phyloP scores from a whole-genome alignment of 2,329 filamentous ascomycete genomes.

The Penicillium oxalicum region DNA sequence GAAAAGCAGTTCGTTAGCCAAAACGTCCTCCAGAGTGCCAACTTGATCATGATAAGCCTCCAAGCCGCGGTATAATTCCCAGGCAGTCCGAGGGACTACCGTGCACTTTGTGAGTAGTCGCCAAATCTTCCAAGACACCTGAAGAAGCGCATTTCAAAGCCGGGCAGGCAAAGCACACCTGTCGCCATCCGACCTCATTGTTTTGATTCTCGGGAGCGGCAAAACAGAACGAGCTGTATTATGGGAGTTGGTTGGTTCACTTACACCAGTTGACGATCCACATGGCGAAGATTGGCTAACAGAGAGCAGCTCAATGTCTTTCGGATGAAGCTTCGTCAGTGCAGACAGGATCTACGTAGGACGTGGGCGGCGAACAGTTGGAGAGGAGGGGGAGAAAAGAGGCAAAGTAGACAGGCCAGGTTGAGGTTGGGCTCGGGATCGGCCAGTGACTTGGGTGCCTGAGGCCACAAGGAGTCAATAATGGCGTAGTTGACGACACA shows the following conservation, averaged over 20 bases:
- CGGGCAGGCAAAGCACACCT: no score
- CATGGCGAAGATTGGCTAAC: slow-evolving; percentile 49
- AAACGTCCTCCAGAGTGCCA: background rate
- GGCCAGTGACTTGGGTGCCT: slow-evolving; percentile 12
- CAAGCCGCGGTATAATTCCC: slow-evolving; percentile 6
- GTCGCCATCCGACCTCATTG: background rate
- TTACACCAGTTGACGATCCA: slow-evolving; percentile 96
- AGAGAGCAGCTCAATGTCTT: background rate
- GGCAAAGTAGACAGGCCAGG: slow-evolving; percentile 23
- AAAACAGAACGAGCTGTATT: slow-evolving; percentile 4
- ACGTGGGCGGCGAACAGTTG: slow-evolving; percentile 13
- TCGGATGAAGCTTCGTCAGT: slow-evolving; percentile 3
- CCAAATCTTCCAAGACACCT: no score
- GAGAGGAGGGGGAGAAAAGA: slow-evolving; percentile 19
- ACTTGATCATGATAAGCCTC: slow-evolving; percentile 10
- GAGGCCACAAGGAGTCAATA: slow-evolving; percentile 13
- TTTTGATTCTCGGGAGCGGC: slow-evolving; percentile 2
- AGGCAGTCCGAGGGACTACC: no score
- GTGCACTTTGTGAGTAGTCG: no score
- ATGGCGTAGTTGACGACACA: slow-evolving; percentile 12
- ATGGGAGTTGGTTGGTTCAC: slow-evolving; percentile 22
- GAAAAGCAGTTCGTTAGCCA: slow-evolving; percentile 6
- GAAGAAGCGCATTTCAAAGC: background rate
- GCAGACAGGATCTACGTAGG: slow-evolving; percentile 10
- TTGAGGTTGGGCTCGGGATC: slow-evolving; percentile 28